A percentile compares a stretch with the other conserved stretches of the same genome.
phyloP scores from a whole-genome alignment of 805 yeast genomes.

The Tetrapisispora phaffii region DNA sequence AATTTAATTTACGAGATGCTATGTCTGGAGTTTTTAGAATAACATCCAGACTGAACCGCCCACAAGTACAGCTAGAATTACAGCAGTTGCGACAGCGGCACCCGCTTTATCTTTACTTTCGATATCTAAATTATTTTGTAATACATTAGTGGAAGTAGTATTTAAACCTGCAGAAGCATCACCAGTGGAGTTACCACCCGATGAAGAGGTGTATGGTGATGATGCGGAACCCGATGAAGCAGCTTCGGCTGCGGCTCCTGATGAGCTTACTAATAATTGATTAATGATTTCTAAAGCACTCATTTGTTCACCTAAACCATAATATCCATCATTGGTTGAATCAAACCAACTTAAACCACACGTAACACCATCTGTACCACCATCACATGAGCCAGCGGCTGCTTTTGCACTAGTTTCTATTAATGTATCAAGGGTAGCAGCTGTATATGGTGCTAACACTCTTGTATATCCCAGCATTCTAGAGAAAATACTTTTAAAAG shows the following conservation, averaged over 20 bases:
- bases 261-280: constrained; percentile 36
- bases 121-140: constrained; percentile 34
- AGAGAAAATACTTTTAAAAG: constrained; percentile 62
- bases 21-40: constrained; percentile 22
- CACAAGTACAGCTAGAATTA: constrained; percentile 48
- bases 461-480: constrained; percentile 54
- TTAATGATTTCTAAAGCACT: constrained; percentile 57
- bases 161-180: constrained; percentile 43
- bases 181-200: constrained; percentile 50
- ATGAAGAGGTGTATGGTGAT: constrained; percentile 43
- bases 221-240: background rate
- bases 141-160: constrained; percentile 32
- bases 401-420: constrained; percentile 47
- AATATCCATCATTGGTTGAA: constrained; percentile 50
- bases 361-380: constrained; percentile 66
- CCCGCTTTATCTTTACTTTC: constrained; percentile 69
- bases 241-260: background rate
- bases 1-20: background rate
- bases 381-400: constrained; percentile 62
- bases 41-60: constrained; percentile 79
- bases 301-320: constrained; percentile 76
- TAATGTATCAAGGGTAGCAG: constrained; percentile 33
- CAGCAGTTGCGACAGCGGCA: constrained; percentile 78
- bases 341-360: constrained; percentile 64
- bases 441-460: constrained; percentile 41